Conservation (phyloP, 2,329 filamentous ascomycete species). For the Paracorniculantispora psalliotae region DNA sequence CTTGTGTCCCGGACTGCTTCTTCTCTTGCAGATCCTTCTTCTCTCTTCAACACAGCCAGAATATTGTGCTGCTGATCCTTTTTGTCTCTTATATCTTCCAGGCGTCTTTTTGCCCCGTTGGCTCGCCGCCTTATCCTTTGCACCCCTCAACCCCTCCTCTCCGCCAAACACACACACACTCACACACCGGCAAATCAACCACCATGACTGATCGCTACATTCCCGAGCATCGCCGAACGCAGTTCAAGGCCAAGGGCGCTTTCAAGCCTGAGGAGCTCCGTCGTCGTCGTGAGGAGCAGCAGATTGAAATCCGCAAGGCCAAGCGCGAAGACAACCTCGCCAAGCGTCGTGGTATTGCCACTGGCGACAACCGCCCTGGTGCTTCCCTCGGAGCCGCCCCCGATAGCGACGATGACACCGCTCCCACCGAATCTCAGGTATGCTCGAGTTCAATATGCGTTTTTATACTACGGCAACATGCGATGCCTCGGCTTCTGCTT, state of each 20-base stretch:
- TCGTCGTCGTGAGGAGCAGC: conserved; percentile 96
- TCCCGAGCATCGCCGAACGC: conserved; percentile 96
- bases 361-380: conserved; percentile 72
- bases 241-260: conserved; percentile 99
- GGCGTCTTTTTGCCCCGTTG: not conserved
- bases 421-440: conserved; percentile 95
- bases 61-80: not conserved
- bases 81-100: not conserved
- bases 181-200: conserved; percentile 33
- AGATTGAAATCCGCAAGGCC: conserved; percentile 97
- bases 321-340: conserved; percentile 99
- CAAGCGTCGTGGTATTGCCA: conserved; percentile 91
- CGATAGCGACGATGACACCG: conserved; percentile 96
- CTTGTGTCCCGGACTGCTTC: conserved; percentile 4
- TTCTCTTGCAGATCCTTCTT: conserved; percentile 3
- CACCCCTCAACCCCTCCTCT: conserved; percentile 16
- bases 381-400: conserved; percentile 81
- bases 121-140: conserved; percentile 13
- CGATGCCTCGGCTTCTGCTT: not conserved
- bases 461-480: conserved; percentile 6
- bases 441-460: conserved; percentile 16
- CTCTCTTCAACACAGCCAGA: not conserved
- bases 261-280: conserved; percentile 99
- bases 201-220: conserved; percentile 99
- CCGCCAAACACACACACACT: conserved; percentile 11